Base-by-base conservation (phyloP, 2,329 filamentous ascomycete genomes). In the Colletotrichum abscissum region DNA sequence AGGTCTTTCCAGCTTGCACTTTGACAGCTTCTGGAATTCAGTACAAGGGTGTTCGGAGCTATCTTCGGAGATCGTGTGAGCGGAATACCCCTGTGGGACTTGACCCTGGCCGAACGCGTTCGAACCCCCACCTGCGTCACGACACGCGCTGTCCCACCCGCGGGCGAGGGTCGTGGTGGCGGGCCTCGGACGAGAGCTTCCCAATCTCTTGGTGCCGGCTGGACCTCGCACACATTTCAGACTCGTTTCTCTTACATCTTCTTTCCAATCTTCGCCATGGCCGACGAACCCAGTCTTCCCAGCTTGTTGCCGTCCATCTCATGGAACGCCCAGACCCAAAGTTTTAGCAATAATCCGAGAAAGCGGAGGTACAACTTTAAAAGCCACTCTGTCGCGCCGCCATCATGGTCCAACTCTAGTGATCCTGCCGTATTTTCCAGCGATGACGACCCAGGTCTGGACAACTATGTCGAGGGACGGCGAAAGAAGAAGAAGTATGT, bases 401-500 rank as follows among this genome's bases (percentile, higher is more conserved):
- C 78, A 2, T 78, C 84, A 49, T 83, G 88, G 75, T 85, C 86
- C 78, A 90, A 91, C 78, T 94, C 92, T 24, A 94, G 92, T 78
- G 92, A 94, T 77, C 92, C 92, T 4, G 88, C 91, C 62, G 81
- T 94, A 30, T 94, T 94, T 81, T 94, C 92, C 4, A 92, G 91
- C 79, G 92, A 94, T 72, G 92, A 94, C 77, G 92, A 93, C 70
- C 90, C 91, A 3, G 88, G 89, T 1, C 80, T 92, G 60, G 91
- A 93, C 73, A 92, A 92, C 77, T 93, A 93, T 78, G 83, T 86
- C 28, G 83, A 88, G 60, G 86, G 86, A 1, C 84, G 86, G 30
- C 86, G 87, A 75, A 87, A 88, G 73, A 94, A 93, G 83, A 87
- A 86, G 77, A 87, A 89, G 62, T 91, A 92, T 74, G 83, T 90